Conservation (phyloP, 139 green algal species). For the Protoeuglena noctilucae region DNA sequence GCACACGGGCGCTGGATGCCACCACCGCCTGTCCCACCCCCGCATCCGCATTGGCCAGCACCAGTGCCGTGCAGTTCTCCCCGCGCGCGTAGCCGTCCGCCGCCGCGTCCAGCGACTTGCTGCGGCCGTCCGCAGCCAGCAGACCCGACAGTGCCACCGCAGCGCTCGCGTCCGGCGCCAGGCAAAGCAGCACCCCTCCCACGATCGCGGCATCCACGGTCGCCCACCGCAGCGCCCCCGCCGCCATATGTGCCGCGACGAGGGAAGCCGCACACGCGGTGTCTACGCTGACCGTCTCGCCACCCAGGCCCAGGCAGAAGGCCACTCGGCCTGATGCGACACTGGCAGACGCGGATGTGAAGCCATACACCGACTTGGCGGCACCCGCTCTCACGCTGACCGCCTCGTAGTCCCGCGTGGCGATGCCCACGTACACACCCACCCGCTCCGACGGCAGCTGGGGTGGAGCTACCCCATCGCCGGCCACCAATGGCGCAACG, state of each 20-base stretch:
- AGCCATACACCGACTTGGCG: neutral
- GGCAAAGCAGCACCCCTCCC: constrained; percentile 28
- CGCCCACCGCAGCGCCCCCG: constrained; percentile 7
- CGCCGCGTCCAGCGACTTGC: constrained; percentile 44
- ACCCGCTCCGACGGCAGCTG: neutral
- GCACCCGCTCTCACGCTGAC: neutral
- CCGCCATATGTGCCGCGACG: constrained; percentile 46
- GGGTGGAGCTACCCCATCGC: neutral
- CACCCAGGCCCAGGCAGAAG: constrained; percentile 47
- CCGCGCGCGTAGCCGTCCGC: constrained; percentile 66
- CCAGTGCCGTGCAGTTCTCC: constrained; percentile 30
- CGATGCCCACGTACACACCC: neutral
- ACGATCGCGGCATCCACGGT: constrained; percentile 10
- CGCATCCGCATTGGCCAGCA: constrained; percentile 1
- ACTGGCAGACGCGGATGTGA: constrained; percentile 10
- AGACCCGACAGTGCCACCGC: constrained; percentile 31
- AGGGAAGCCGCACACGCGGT: constrained; percentile 66
- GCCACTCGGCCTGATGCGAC: constrained; percentile 48
- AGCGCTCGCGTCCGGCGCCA: constrained; percentile 20
- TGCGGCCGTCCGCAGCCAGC: constrained; percentile 39
- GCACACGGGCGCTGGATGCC: neutral
- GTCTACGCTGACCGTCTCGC: constrained; percentile 45
- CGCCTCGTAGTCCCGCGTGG: constrained; percentile 9
- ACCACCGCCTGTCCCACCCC: neutral
- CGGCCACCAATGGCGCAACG: neutral